Base-by-base conservation (phyloP, 164 flowering plant species). In the Macadamia tetraphylla region DNA sequence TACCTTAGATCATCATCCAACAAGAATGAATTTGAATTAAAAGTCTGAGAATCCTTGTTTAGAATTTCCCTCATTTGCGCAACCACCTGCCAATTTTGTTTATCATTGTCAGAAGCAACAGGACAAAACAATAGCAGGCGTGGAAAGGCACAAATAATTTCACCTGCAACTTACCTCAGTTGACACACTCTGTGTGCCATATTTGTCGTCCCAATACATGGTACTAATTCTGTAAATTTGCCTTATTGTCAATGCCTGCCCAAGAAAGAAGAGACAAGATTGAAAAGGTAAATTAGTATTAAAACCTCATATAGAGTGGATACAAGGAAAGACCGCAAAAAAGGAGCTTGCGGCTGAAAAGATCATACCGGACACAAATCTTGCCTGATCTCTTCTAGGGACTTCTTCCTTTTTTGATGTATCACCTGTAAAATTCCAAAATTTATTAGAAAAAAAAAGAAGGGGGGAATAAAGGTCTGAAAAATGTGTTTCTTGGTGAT, bases 171-270 rank as follows among this genome's bases (percentile, higher is more conserved):
- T 79, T 79, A 70, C 99, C 87, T 92, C 99, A 77, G 87, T 89
- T 6, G 97, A 94, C 44, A 94, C 99, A 77, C 97, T 94, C 77
- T 88, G 97, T 30, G 97, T 94, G 67, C 92, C 87, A 73, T 94
- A 94, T 75, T 92, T 94, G 70, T 94, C 99, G 77, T 92, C 99
- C 95, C 96, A 94, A 70, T 94, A 94, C 97, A 94, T 92, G 10
- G 99, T 92, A 81, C 99, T 81, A 62, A 94, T 94, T 30, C 97
- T 89, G 69, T 94, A 92, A 43, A 94, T 90, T 84, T 94, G 99
- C 66, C 93, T 77, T 23, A 90, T 87, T 3, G 97, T 92, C 83
- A 90, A 80, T 63, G 81, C 88, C 99, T 90, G 85, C 60, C 51
- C 73, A 68, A 68, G 18, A 57, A 53, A 23, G 51, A 60, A 40